Percentiles rank a stretch among this genome's conserved stretches.
Evolutionary conservation across 2,329 filamentous ascomycete species (phyloP).

Genomic region (Fusarium secorum): DNA sequence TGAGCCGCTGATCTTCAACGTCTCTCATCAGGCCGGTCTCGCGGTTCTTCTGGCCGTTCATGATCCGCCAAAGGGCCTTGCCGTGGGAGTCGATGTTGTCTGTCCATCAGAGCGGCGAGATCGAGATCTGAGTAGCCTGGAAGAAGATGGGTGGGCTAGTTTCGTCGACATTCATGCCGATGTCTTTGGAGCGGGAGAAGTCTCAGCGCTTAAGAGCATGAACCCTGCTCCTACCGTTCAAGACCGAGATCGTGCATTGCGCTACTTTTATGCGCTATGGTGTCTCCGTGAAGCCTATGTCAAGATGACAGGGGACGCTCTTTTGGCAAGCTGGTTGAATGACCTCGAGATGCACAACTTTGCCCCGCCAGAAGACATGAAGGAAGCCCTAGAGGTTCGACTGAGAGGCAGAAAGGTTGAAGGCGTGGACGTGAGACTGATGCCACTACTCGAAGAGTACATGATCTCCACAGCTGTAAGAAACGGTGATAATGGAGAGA

Average conservation of each 20-base stretch:
- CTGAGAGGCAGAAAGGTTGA: slow-evolving; percentile 43
- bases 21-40: slow-evolving; percentile 79
- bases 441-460: slow-evolving; percentile 58
- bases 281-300: slow-evolving; percentile 83
- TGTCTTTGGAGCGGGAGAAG: slow-evolving; percentile 71
- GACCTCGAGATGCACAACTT: slow-evolving; percentile 75
- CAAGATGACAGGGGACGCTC: slow-evolving; percentile 82
- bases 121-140: slow-evolving; percentile 66
- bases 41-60: slow-evolving; percentile 70
- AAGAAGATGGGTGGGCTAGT: slow-evolving; percentile 65
- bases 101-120: slow-evolving; percentile 73
- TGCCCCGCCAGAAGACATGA: slow-evolving; percentile 57
- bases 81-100: slow-evolving; percentile 79
- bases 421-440: slow-evolving; percentile 47
- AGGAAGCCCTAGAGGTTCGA: slow-evolving; percentile 43
- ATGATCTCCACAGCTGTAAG: slow-evolving; percentile 63
- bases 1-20: slow-evolving; percentile 72
- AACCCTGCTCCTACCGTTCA: slow-evolving; percentile 35
- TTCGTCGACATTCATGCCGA: slow-evolving; percentile 78
- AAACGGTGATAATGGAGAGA: slow-evolving; percentile 51
- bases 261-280: slow-evolving; percentile 80
- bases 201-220: slow-evolving; percentile 65
- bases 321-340: slow-evolving; percentile 75
- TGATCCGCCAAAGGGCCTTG: slow-evolving; percentile 43
- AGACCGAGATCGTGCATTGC: slow-evolving; percentile 63